Percentiles rank a stretch among this genome's conserved stretches.
These are phyloP conservation scores for Mortierella antarctica DNA, from an alignment of 192 early-diverging fungal genomes.

Conservation along the genomic window DNA sequence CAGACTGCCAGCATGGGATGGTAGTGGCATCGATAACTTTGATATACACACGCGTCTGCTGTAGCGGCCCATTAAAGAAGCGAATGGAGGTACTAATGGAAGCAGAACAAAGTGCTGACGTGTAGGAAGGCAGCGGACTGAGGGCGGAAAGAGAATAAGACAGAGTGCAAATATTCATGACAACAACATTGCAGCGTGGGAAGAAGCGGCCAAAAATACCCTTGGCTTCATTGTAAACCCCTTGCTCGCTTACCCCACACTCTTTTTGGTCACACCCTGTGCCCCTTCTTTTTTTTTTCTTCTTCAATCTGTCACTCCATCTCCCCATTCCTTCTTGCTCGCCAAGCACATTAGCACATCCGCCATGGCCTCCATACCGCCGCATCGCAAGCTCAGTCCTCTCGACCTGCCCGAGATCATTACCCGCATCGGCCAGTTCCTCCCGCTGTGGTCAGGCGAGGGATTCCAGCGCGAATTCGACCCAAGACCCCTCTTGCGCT, in stretches of 20 bases:
- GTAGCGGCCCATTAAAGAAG: background rate
- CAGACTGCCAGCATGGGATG: background rate
- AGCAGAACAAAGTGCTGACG: too few relatives aligned
- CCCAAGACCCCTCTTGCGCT: slow-evolving; percentile 20
- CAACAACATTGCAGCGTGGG: too few relatives aligned
- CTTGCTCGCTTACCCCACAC: too few relatives aligned
- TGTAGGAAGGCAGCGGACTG: too few relatives aligned
- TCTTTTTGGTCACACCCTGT: too few relatives aligned
- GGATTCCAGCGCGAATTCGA: slow-evolving; percentile 24
- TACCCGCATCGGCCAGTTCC: slow-evolving; percentile 32
- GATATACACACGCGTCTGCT: too few relatives aligned
- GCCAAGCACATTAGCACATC: background rate
- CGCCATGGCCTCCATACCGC: background rate
- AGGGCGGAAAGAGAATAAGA: too few relatives aligned
- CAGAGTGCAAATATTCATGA: too few relatives aligned
- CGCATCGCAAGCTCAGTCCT: background rate
- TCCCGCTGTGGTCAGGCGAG: slow-evolving; percentile 37
- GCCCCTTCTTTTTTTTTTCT: background rate
- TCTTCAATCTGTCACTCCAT: background rate
- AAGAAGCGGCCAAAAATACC: too few relatives aligned
- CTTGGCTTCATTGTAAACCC: too few relatives aligned
- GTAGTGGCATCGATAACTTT: too few relatives aligned
- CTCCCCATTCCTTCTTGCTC: background rate
- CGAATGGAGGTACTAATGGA: background rate
- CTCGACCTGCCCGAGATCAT: slow-evolving; percentile 35